Evolutionary conservation across 257 asterid species (phyloP), one percentile per base, ranked within the genome.

Genomic region (Nicotiana noctiflora): DNA sequence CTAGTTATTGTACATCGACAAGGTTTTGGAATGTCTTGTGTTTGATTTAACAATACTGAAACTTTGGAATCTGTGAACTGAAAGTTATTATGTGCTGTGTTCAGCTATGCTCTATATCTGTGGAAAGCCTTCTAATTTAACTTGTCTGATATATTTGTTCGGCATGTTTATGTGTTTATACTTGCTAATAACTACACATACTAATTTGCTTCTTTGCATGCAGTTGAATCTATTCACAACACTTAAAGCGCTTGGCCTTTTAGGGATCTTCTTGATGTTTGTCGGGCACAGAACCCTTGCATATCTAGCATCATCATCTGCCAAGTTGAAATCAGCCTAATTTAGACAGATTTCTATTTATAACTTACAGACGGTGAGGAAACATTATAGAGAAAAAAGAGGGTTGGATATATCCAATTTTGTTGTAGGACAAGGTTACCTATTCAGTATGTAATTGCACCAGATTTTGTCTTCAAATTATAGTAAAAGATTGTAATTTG

Each of bases 151-250:
- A 44, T 44, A 70, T 11, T 44, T 44, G 37, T 46, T 27, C 13
- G 3, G 40, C 23, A 14, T 72, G 23, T 17, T 56, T 6, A 18
- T 23, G 12, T 56, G 61, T 74, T 74, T 25, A 25, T 49, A 74
- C 62, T 75, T 59, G 63, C 56, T 76, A 83, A 81, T 75, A 40
- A 8, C 12, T 23, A 6, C 9, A 49, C 80, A 27, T 72, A 23
- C 40, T 34, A 79, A 25, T 52, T 75, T 60, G 15, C 67, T 52
- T 81, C 46, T 81, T 37, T 79, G 32, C 2, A 4, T 86, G 89
- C 94, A 95, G 99, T 87, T 95, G 93, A 95, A 96, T 85, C 92
- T 96, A 49, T 94, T 96, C 88, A 91, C 94, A 60, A 94, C 99
- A 46, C 81, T 96, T 88, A 94, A 94, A 90, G 88, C 90, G n/a